A percentile compares a stretch with the other conserved stretches of the same genome.
These are phyloP conservation scores for Suhomyces wounanorum DNA, from an alignment of 1,139 yeast genomes.

Conservation along the genomic window DNA sequence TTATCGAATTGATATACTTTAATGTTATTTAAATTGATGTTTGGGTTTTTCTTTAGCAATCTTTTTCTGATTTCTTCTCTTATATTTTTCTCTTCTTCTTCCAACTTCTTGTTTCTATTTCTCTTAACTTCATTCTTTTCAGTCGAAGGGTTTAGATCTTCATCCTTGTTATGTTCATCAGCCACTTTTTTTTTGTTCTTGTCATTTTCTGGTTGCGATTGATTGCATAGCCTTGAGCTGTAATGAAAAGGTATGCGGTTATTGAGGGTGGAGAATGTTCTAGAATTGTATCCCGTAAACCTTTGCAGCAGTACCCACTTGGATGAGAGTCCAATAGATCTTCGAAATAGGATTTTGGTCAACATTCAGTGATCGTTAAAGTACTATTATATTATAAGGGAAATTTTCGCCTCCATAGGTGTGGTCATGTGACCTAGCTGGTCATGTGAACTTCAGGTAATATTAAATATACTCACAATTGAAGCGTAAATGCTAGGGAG, in stretches of 20 bases:
- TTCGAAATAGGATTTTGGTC: constrained; percentile 6
- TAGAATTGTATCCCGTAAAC: not conserved
- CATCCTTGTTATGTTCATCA: constrained; percentile 1
- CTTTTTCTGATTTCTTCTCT: constrained; percentile 37
- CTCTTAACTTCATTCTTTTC: constrained; percentile 10
- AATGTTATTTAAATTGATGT: constrained; percentile 32
- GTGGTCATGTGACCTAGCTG: constrained; percentile 3
- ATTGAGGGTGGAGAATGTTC: constrained; percentile 4
- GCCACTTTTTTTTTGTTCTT: not conserved
- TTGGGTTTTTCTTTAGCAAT: constrained; percentile 35
- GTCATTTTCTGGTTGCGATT: constrained; percentile 2
- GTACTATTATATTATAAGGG: not conserved
- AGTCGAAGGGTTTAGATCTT: not conserved
- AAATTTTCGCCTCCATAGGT: constrained; percentile 11
- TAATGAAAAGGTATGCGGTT: constrained; percentile 4
- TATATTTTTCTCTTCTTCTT: constrained; percentile 22
- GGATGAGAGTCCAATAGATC: constrained; percentile 1
- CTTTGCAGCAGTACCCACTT: constrained; percentile 1
- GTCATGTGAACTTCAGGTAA: no score
- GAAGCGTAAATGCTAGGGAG: no score
- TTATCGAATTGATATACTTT: constrained; percentile 35
- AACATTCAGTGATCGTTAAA: constrained; percentile 2
- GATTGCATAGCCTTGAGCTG: constrained; percentile 1
- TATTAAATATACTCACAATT: no score
- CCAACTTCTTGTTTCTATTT: constrained; percentile 12